phyloP scores from a whole-genome alignment of 116 monocot species.

The Zostera marina region DNA sequence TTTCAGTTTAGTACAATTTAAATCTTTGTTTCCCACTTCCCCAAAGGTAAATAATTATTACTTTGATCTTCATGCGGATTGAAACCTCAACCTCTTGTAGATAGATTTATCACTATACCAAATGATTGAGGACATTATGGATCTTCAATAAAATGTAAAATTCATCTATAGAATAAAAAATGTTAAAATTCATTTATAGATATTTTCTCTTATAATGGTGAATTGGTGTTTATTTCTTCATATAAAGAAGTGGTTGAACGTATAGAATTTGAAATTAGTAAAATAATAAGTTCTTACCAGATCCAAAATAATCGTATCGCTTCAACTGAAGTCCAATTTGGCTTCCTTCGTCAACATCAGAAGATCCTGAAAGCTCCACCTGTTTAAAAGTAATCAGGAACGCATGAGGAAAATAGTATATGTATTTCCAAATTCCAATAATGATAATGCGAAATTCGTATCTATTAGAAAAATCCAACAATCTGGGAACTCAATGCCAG shows the following conservation, averaged over 20 bases:
- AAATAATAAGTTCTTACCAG: slow-evolving; percentile 27
- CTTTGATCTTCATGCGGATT: no score
- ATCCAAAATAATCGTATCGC: slow-evolving; percentile 79
- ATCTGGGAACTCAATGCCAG: no score
- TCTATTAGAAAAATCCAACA: no score
- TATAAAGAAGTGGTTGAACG: neutral
- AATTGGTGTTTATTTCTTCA: neutral
- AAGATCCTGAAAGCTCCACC: slow-evolving; percentile 78
- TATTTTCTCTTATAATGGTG: no score
- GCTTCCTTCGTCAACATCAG: slow-evolving; percentile 42
- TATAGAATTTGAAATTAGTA: neutral
- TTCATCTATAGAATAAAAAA: neutral
- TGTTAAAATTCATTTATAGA: no score
- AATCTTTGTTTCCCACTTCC: no score
- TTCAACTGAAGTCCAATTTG: slow-evolving; percentile 50
- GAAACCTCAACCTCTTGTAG: no score
- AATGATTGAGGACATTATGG: no score
- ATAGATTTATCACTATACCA: no score
- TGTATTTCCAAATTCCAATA: no score
- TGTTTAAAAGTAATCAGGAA: slow-evolving; percentile 12
- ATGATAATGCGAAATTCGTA: no score
- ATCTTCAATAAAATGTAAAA: neutral
- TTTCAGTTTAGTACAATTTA: neutral
- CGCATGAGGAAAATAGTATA: neutral
- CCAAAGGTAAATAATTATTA: no score